Percentiles rank a stretch among this genome's conserved stretches.
Evolutionary conservation across 257 asterid species (phyloP).

Genomic region (Thymus quinquecostatus): DNA sequence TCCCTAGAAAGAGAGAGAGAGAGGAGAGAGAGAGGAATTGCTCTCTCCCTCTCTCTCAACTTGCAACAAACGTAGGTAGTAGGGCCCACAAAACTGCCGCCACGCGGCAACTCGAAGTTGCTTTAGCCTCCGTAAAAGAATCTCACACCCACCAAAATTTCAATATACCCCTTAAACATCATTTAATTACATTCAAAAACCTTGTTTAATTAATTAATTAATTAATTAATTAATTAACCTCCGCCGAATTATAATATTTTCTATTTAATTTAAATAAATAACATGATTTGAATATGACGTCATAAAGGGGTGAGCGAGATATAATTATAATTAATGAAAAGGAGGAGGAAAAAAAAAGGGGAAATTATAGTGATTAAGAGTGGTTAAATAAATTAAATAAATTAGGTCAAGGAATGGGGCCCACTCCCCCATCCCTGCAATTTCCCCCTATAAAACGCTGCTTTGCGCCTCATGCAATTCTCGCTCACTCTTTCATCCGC

Average conservation of each 20-base stretch:
- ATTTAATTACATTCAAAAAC: too few relatives aligned
- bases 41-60: not conserved
- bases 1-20: not conserved
- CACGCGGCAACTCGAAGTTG: constrained; percentile 51
- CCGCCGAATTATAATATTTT: too few relatives aligned
- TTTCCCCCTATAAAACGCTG: constrained; percentile 50
- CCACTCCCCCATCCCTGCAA: constrained; percentile 31
- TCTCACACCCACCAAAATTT: constrained; percentile 29
- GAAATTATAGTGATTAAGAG: not conserved
- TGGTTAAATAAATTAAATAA: not conserved
- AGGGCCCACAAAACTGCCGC: constrained; percentile 30
- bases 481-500: constrained; percentile 58
- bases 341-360: too few relatives aligned
- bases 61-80: not conserved
- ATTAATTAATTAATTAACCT: too few relatives aligned
- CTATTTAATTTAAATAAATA: not conserved
- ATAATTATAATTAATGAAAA: not conserved
- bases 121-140: constrained; percentile 24
- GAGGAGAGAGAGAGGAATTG: not conserved
- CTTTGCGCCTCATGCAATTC: constrained; percentile 65
- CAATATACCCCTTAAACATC: not conserved
- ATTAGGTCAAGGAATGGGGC: constrained; percentile 35
- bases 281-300: not conserved
- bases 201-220: too few relatives aligned
- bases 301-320: not conserved